Evolutionary conservation across 257 asterid species (phyloP), one percentile per base, ranked within the genome.

Genomic region (Haberlea rhodopensis): DNA sequence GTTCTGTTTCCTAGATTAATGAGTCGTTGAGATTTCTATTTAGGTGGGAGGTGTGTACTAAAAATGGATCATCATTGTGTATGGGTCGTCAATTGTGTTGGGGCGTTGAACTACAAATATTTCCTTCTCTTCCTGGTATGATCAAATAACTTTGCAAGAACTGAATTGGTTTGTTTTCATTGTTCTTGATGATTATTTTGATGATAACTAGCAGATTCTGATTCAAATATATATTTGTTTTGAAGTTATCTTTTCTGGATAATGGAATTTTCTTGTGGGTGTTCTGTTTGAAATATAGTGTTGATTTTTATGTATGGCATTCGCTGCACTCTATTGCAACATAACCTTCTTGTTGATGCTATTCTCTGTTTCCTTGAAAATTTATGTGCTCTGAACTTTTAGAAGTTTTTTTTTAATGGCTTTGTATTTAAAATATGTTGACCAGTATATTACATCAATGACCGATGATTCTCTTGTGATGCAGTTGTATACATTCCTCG

Each of bases 21-120:
- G 66, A 66, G 52, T 66, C 60, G 63, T 49, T 21, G 55, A 18
- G 37, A 45, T 24, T n/a, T 40, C 64, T 25, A 65, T 63, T 64
- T 74, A 85, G 92, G 92, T 76, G 92, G 85, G 62, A 80, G 87
- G 73, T 85, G 91, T 57, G 82, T 85, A 22, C 75, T 82, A 53
- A 85, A 85, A 75, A 85, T 85, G 91, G 92, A 85, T 68, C 92
- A 85, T 73, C 92, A 82, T 68, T 85, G 92, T 51, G 89, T 85
- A 62, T 85, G 87, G 92, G 89, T 82, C 51, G 89, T 85, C 60
- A 82, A 82, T 48, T 85, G 92, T 53, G 92, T 85, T 68, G 92
- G 91, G 34, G 91, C 91, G 32, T 69, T 84, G 71, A 85, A 82
- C 74, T 85, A 85, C 83, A 82, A 85, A 73, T 78, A 80, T 65